Base-by-base conservation (phyloP, 192 early-diverging fungal species). In the Lunasporangiospora selenospora region DNA sequence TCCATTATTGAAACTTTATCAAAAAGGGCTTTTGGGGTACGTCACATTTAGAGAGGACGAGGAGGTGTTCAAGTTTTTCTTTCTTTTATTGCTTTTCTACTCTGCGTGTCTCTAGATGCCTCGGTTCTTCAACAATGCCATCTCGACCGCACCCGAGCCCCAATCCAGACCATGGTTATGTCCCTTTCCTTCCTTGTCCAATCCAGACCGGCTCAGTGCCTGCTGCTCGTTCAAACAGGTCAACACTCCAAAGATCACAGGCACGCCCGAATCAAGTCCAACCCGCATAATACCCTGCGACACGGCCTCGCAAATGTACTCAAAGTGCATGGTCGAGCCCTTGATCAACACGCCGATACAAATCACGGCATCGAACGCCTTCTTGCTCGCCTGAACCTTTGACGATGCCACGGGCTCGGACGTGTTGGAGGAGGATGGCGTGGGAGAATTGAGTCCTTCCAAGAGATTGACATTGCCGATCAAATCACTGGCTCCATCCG, bases 151-250 rank as follows among this genome's bases (percentile, higher is more conserved):
- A 26, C 94, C 93, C 16, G 85, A 75, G 16, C 87, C 98, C 98
- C 98, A 99, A 65, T 99, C 96, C 32, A 83, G 67, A 37, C 94
- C 98, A 75, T 99, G 98, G 81, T 99, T 98, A 76, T 98, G 97
- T 3, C 90, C 90, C 26, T 88, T 81, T 42, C 81, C 80, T 38
- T 61, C 75, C 13, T 76, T 63, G 32, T 80, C 87, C 18, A 84
- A 66, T 1, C 93, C 96, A 5, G 95, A 88, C 29, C 98, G 80
- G 62, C 83, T 83, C 77, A 90, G 81, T 0, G 95, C 97, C 83
- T 99, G 98, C 10, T 95, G 89, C 42, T 99, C 98, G 34, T 76
- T 91, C 52, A 98, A 79, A 67, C 95, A 98, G 10, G 98, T 97
- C 54, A 99, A 75, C 21, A 99, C 93, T 18, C 98, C 98, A 82